Conservation (phyloP, 176 grass and related monocot species). For the Themeda triandra region DNA sequence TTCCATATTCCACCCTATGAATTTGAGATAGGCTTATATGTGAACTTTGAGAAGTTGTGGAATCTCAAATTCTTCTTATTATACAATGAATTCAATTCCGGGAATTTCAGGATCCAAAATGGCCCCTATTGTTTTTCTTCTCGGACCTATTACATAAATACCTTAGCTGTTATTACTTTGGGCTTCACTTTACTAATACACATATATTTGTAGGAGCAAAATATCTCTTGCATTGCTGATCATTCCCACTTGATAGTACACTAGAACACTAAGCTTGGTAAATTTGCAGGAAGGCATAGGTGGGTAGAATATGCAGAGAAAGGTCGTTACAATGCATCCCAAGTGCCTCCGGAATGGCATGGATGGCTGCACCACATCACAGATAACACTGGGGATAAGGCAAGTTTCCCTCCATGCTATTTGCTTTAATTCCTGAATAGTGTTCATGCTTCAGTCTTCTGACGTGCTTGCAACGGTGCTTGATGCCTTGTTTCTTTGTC, state of each 20-base stretch:
- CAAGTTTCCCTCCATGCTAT: constrained; percentile 22
- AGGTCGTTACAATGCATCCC: constrained; percentile 85
- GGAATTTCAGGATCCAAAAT: no score
- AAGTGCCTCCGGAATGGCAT: constrained; percentile 94
- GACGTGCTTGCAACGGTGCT: not conserved
- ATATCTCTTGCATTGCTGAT: not conserved
- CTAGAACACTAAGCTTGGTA: constrained; percentile 8
- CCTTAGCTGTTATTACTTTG: not conserved
- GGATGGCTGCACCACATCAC: constrained; percentile 88
- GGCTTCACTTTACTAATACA: not conserved
- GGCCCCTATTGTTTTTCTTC: not conserved
- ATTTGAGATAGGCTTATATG: no score
- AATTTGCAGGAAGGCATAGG: constrained; percentile 73
- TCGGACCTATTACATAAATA: not conserved
- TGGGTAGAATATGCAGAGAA: constrained; percentile 93
- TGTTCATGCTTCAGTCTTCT: not conserved
- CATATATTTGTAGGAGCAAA: not conserved
- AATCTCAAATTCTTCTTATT: no score
- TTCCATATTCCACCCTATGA: no score
- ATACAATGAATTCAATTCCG: no score
- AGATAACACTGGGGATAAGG: constrained; percentile 79
- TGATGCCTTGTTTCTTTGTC: not conserved
- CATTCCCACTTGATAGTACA: not conserved
- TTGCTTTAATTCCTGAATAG: not conserved
- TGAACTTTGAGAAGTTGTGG: no score